phyloP scores from a whole-genome alignment of 108 stramenopile genomes.

The Seminavis robusta region DNA sequence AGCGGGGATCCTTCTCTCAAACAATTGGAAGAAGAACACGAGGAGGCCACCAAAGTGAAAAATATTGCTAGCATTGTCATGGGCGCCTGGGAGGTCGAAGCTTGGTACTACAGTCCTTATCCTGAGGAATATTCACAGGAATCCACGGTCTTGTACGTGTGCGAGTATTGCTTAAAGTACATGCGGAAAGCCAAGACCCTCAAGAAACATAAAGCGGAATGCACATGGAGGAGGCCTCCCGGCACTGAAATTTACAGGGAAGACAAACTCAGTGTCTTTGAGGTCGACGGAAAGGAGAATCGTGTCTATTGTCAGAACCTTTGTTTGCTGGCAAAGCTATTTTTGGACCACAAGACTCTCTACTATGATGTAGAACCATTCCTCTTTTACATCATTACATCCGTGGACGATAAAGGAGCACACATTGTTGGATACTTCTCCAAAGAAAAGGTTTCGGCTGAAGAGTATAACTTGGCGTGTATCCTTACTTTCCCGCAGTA shows the following conservation, averaged over 20 bases:
- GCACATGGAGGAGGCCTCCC: constrained; percentile 79
- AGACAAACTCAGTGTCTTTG: constrained; percentile 56
- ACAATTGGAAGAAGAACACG: constrained; percentile 92
- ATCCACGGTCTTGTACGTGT: constrained; percentile 88
- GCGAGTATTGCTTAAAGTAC: constrained; percentile 97
- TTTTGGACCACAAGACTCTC: constrained; percentile 99
- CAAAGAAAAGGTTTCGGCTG: constrained; percentile 89
- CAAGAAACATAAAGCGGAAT: constrained; percentile 58
- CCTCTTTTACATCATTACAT: constrained; percentile 96
- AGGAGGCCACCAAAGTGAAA: constrained; percentile 99
- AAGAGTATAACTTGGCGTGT: constrained; percentile 98
- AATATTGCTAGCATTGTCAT: constrained; percentile 94
- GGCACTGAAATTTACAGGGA: constrained; percentile 93
- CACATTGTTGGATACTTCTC: constrained; percentile 97
- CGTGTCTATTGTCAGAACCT: constrained; percentile 97
- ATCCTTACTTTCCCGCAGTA: constrained; percentile 98
- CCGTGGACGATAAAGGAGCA: constrained; percentile 67
- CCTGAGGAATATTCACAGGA: constrained; percentile 82
- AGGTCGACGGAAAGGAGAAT: constrained; percentile 79
- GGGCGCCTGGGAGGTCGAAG: constrained; percentile 87
- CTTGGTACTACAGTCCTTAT: constrained; percentile 99
- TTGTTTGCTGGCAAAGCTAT: constrained; percentile 97
- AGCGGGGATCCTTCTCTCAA: constrained; percentile 60
- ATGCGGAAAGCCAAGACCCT: constrained; percentile 78
- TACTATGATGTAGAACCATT: constrained; percentile 99